A percentile compares a stretch with the other conserved stretches of the same genome.
Conservation (phyloP, 1,139 yeast genomes). For the Kodamaea ohmeri region DNA sequence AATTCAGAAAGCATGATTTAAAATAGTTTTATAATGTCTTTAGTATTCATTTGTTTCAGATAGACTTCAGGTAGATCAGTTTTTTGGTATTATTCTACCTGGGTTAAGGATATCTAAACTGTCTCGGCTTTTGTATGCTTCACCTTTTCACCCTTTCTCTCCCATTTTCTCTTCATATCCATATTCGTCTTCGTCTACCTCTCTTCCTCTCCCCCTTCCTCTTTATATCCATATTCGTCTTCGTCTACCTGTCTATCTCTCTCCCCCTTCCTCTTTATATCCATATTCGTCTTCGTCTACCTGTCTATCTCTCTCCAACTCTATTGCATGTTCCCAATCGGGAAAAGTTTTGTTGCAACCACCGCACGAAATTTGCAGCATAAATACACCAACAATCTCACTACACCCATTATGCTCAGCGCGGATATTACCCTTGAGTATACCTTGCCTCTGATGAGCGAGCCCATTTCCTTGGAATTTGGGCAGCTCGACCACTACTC, state of each 20-base stretch:
- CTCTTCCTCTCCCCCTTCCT: not conserved
- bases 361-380: constrained; percentile 5
- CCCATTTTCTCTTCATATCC: not conserved
- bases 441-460: not conserved
- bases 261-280: no score
- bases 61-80: no score
- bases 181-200: not conserved
- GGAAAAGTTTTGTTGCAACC: constrained; percentile 6
- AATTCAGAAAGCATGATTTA: no score
- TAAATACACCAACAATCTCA: not conserved
- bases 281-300: not conserved
- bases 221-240: no score
- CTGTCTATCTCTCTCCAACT: not conserved
- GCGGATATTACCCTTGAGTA: not conserved
- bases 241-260: no score
- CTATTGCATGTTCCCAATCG: constrained; percentile 3
- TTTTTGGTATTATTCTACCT: no score
- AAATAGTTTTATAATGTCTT: no score
- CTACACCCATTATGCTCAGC: not conserved
- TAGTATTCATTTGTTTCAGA: no score
- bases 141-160: not conserved
- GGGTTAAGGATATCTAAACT: no score
- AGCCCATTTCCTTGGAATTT: constrained; percentile 10
- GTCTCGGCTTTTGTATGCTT: no score
- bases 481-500: constrained; percentile 15